phyloP scores from a whole-genome alignment of 495 filamentous ascomycete species.

The Trichocladium antarcticum region DNA sequence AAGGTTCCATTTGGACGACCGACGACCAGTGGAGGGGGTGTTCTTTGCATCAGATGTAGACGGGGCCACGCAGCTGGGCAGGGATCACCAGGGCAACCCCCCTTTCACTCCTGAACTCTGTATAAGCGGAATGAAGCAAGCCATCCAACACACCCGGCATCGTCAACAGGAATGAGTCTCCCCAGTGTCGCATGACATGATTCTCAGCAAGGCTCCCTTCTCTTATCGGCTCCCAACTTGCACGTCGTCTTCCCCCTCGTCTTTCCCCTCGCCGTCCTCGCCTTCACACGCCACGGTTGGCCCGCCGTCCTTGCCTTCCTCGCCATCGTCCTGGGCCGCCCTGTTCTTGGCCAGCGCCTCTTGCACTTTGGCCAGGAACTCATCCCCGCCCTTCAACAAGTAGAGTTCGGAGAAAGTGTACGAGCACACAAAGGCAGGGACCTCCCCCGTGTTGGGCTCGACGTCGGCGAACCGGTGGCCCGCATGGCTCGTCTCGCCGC shows the following conservation, averaged over 20 bases:
- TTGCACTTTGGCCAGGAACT: slow-evolving; percentile 1
- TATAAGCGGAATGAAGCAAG: too few relatives aligned
- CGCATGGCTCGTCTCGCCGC: slow-evolving; percentile 3
- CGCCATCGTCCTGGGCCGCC: background rate
- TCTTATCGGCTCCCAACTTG: background rate
- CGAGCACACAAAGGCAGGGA: slow-evolving; percentile 1
- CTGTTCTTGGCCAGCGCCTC: background rate
- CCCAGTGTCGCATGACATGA: too few relatives aligned
- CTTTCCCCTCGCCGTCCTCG: background rate
- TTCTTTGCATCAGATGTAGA: slow-evolving; percentile 22
- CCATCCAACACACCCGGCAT: too few relatives aligned
- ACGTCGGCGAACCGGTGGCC: slow-evolving; percentile 10
- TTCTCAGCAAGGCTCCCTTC: too few relatives aligned
- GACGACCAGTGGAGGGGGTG: slow-evolving; percentile 11
- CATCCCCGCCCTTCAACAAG: background rate
- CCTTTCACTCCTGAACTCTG: too few relatives aligned
- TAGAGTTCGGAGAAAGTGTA: slow-evolving; percentile 1
- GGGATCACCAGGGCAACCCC: slow-evolving; percentile 4
- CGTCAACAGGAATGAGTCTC: too few relatives aligned
- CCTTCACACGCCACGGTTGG: background rate
- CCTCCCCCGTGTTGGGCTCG: background rate
- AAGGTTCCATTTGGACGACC: too few relatives aligned
- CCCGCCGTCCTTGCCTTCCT: too few relatives aligned
- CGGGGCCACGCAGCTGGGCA: too few relatives aligned
- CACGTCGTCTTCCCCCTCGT: background rate